phyloP scores from a whole-genome alignment of 805 yeast genomes.

The Wickerhamomyces hampshirensis region DNA sequence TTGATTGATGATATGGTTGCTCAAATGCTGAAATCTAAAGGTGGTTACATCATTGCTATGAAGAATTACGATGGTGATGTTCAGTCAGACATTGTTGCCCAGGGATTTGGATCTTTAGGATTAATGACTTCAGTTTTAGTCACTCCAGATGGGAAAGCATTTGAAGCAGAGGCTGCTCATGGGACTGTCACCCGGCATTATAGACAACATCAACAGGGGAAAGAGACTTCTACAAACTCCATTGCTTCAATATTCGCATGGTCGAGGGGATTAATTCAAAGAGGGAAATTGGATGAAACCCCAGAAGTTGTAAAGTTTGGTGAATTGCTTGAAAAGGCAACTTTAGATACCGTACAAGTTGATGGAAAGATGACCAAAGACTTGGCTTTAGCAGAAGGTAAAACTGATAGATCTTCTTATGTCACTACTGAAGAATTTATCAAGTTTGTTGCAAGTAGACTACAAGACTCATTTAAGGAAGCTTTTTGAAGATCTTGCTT shows the following conservation, averaged over 20 bases:
- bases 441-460: slow-evolving; percentile 70
- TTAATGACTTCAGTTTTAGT: slow-evolving; percentile 95
- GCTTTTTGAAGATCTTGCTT: too few relatives aligned
- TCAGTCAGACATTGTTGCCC: slow-evolving; percentile 94
- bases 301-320: slow-evolving; percentile 84
- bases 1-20: slow-evolving; percentile 98
- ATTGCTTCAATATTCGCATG: slow-evolving; percentile 97
- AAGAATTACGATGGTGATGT: slow-evolving; percentile 99
- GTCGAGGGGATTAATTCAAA: slow-evolving; percentile 89
- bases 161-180: slow-evolving; percentile 98
- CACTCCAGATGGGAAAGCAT: slow-evolving; percentile 95
- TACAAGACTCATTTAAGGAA: slow-evolving; percentile 21
- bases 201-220: slow-evolving; percentile 94
- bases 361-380: slow-evolving; percentile 96
- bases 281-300: slow-evolving; percentile 84
- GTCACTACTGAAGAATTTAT: slow-evolving; percentile 92
- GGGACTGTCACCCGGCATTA: slow-evolving; percentile 97
- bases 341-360: slow-evolving; percentile 74
- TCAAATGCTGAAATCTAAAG: slow-evolving; percentile 93
- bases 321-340: slow-evolving; percentile 72
- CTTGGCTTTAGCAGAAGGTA: slow-evolving; percentile 84
- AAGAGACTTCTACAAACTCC: slow-evolving; percentile 95
- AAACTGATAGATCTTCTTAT: slow-evolving; percentile 73
- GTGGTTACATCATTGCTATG: slow-evolving; percentile 93
- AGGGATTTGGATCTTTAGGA: slow-evolving; percentile 95